These are phyloP conservation scores for Boletus subparvulus DNA, from an alignment of 768 basidiomycete genomes.

Conservation along the genomic window DNA sequence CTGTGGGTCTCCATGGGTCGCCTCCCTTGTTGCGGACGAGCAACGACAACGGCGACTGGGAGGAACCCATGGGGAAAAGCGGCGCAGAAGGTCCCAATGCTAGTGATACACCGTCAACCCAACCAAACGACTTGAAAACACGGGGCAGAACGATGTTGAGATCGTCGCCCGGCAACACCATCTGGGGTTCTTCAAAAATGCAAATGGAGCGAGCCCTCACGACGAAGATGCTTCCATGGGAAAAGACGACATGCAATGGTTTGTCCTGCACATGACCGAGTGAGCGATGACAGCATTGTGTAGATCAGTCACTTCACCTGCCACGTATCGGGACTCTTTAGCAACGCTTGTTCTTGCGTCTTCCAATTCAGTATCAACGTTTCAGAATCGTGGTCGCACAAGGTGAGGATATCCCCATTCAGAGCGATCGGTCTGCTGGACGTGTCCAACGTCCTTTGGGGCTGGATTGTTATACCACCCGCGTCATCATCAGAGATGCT, in stretches of 20 bases:
- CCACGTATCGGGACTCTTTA: constrained; percentile 39
- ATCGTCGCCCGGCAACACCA: constrained; percentile 24
- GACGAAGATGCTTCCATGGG: constrained; percentile 49
- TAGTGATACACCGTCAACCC: constrained; percentile 61
- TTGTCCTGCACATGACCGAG: constrained; percentile 39
- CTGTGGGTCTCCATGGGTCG: constrained; percentile 56
- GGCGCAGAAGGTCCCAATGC: constrained; percentile 13
- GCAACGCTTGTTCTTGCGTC: constrained; percentile 43
- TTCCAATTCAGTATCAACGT: constrained; percentile 60
- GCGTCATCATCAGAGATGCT: constrained; percentile 12
- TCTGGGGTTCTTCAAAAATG: constrained; percentile 50
- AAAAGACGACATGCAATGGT: constrained; percentile 53
- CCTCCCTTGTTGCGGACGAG: constrained; percentile 58
- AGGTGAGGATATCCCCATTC: constrained; percentile 50
- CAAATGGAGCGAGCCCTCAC: constrained; percentile 58
- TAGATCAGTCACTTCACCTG: constrained; percentile 24
- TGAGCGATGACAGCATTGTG: constrained; percentile 1
- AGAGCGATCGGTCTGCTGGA: constrained; percentile 48
- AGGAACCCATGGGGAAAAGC: neutral
- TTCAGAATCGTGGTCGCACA: constrained; percentile 51
- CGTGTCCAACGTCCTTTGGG: constrained; percentile 38
- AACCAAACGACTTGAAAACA: constrained; percentile 57
- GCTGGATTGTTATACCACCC: constrained; percentile 27
- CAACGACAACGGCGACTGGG: constrained; percentile 40
- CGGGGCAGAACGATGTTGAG: constrained; percentile 28